Conservation (phyloP, 805 yeast genomes). For the Lachancea meyersii region DNA sequence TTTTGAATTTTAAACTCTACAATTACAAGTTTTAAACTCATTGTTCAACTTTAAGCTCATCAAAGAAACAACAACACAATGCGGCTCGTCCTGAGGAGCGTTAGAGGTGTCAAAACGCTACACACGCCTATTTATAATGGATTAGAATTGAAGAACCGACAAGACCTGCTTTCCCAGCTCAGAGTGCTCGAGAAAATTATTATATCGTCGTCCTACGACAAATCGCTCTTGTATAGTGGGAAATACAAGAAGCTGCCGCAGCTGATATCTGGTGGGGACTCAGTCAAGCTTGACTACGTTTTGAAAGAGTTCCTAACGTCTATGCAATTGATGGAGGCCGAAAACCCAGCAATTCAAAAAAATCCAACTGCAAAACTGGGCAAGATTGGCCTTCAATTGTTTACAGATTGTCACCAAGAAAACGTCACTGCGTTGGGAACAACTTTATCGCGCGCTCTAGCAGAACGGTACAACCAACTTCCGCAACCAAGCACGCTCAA, state of each 20-base stretch:
- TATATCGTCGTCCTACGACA: constrained; percentile 19
- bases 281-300: constrained; percentile 16
- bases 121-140: constrained; percentile 24
- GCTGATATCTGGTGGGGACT: constrained; percentile 19
- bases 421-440: constrained; percentile 21
- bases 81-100: neutral
- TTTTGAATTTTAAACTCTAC: too few relatives aligned
- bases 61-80: neutral
- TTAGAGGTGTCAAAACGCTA: constrained; percentile 20
- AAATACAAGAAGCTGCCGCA: constrained; percentile 23
- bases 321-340: constrained; percentile 18
- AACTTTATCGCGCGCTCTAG: constrained; percentile 13
- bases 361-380: constrained; percentile 17
- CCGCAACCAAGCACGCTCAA: constrained; percentile 14
- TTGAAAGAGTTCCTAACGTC: constrained; percentile 19
- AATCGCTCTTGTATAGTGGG: constrained; percentile 19
- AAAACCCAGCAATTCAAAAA: constrained; percentile 2
- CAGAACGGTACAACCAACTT: constrained; percentile 17
- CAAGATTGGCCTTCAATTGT: constrained; percentile 25
- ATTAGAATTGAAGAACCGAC: constrained; percentile 10
- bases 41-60: neutral
- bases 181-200: constrained; percentile 18
- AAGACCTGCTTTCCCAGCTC: constrained; percentile 17
- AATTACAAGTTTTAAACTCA: neutral
- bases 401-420: constrained; percentile 18